Conservation (phyloP, 495 filamentous ascomycete genomes). For the Aspergillus incahuasiensis region DNA sequence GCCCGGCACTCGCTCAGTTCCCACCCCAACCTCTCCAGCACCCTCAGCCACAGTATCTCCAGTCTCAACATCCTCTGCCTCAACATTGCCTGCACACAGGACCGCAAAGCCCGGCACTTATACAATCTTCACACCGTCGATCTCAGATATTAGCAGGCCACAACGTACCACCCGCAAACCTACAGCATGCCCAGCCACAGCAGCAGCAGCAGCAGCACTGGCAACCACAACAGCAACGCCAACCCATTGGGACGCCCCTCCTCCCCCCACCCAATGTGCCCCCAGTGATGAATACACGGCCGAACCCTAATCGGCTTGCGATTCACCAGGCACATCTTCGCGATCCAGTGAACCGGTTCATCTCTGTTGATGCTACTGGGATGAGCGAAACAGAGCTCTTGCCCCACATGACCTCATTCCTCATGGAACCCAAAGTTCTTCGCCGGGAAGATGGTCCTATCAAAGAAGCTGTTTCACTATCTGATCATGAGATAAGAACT, state of each 20-base stretch:
- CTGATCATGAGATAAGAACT: constrained; percentile 12
- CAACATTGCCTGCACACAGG: not conserved
- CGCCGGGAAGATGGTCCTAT: constrained; percentile 19
- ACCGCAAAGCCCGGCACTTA: not conserved
- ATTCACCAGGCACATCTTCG: constrained; percentile 56
- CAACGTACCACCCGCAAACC: not conserved
- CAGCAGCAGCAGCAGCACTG: not conserved
- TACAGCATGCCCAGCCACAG: not conserved
- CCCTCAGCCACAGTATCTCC: not conserved
- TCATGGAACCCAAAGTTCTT: constrained; percentile 34
- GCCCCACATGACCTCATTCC: constrained; percentile 43
- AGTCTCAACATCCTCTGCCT: not conserved
- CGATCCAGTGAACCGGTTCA: constrained; percentile 46
- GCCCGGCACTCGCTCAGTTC: too few relatives aligned
- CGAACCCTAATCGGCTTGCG: constrained; percentile 40
- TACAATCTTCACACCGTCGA: not conserved
- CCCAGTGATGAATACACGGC: constrained; percentile 36
- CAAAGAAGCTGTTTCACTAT: constrained; percentile 28
- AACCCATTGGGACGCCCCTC: constrained; percentile 9
- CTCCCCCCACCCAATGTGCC: constrained; percentile 27
- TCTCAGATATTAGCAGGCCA: not conserved
- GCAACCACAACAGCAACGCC: not conserved
- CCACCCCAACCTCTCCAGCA: too few relatives aligned
- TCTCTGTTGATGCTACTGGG: constrained; percentile 13
- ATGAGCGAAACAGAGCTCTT: constrained; percentile 31